Evolutionary conservation across 306 rosid genomes (phyloP).

Genomic region (Fagus sylvatica): DNA sequence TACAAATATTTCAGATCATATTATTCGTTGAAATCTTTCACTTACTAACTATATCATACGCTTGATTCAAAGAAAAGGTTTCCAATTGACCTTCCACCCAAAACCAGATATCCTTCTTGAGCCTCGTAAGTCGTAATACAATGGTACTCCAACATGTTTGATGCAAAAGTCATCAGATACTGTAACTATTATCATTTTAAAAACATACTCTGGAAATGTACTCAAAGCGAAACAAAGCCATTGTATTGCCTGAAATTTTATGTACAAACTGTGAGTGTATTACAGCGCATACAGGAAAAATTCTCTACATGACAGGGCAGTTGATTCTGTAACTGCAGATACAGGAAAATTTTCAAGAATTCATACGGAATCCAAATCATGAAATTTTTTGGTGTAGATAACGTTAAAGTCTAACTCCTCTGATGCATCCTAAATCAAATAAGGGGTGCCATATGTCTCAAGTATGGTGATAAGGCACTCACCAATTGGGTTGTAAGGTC

Average conservation of each 20-base stretch:
- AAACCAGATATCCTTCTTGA: too few species aligned
- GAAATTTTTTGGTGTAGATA: neutral
- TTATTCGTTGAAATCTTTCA: too few species aligned
- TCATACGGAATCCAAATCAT: neutral
- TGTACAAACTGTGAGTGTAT: neutral
- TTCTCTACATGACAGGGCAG: too few species aligned
- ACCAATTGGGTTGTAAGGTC: neutral
- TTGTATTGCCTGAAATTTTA: neutral
- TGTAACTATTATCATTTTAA: neutral
- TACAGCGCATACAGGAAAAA: neutral
- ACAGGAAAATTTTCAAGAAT: neutral
- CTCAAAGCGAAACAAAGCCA: neutral
- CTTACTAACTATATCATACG: too few species aligned
- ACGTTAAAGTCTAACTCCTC: neutral
- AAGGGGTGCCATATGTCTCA: neutral
- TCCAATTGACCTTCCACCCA: too few species aligned
- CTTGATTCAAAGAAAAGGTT: too few species aligned
- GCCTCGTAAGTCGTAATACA: too few species aligned
- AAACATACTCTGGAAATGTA: neutral
- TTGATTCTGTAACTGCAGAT: neutral
- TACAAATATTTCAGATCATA: too few species aligned
- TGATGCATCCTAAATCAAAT: neutral
- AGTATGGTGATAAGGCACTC: neutral
- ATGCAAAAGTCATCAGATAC: neutral
- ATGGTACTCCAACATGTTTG: too few species aligned